Evolutionary conservation across 495 filamentous ascomycete genomes (phyloP).

Genomic region (Endocarpon pusillum): DNA sequence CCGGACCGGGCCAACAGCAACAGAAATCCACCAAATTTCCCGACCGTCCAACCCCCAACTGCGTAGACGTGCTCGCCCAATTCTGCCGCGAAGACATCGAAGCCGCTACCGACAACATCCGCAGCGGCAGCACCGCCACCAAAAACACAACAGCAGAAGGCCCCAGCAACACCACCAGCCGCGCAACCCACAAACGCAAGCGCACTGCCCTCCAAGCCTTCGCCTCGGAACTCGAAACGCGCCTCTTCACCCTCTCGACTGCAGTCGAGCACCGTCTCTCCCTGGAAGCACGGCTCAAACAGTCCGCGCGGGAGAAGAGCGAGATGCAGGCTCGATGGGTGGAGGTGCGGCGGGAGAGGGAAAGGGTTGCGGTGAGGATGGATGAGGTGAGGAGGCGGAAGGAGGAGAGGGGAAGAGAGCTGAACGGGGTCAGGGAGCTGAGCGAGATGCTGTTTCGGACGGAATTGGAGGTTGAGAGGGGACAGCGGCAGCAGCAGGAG

Average conservation of each 20-base stretch:
- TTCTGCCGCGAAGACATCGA: conserved; percentile 52
- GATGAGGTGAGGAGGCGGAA: conserved; percentile 50
- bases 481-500: conserved; percentile 14
- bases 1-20: too few relatives aligned
- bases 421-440: conserved; percentile 19
- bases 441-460: conserved; percentile 29
- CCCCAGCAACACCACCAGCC: conserved; percentile 20
- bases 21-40: conserved; percentile 26
- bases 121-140: conserved; percentile 22
- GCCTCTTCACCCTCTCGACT: conserved; percentile 34
- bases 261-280: conserved; percentile 47
- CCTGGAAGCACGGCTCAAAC: conserved; percentile 42
- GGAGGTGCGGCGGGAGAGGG: conserved; percentile 42
- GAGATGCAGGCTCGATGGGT: conserved; percentile 46
- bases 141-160: too few relatives aligned
- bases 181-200: conserved; percentile 41
- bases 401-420: conserved; percentile 18
- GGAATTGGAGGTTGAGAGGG: conserved; percentile 29
- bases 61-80: conserved; percentile 50
- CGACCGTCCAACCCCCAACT: conserved; percentile 47
- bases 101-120: conserved; percentile 26
- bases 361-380: conserved; percentile 49
- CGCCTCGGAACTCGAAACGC: conserved; percentile 44
- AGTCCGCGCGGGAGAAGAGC: conserved; percentile 46
- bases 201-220: conserved; percentile 50